Conservation (phyloP, 352 stramenopile genomes). For the Elongisporangium anandrum region DNA sequence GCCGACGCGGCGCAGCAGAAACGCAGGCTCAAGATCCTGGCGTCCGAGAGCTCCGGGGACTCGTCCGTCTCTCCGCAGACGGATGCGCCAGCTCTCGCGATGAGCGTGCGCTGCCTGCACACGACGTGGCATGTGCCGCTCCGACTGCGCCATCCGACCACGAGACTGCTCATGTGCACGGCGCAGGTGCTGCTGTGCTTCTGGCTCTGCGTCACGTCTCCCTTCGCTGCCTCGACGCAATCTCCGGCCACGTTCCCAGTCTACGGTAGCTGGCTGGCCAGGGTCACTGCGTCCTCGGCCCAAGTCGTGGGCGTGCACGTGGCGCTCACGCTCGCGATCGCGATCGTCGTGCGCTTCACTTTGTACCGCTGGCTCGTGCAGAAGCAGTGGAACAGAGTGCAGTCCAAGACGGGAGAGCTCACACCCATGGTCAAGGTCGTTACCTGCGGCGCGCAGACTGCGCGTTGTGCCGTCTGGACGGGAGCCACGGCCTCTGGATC, state of each 20-base stretch:
- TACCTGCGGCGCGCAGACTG: conserved; percentile 14
- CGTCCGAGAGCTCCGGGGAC: not conserved
- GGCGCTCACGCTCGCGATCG: conserved; percentile 7
- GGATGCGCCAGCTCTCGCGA: not conserved
- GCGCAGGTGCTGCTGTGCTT: conserved; percentile 30
- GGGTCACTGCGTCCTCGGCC: conserved; percentile 13
- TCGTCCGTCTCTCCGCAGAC: not conserved
- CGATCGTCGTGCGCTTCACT: conserved; percentile 34
- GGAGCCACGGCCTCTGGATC: conserved; percentile 25
- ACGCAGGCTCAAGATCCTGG: not conserved
- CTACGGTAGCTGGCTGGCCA: conserved; percentile 22
- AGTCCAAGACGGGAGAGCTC: conserved; percentile 3
- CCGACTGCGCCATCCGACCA: conserved; percentile 26
- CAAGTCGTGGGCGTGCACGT: conserved; percentile 33
- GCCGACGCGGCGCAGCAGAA: not conserved
- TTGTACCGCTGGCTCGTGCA: conserved; percentile 33
- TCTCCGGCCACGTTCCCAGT: conserved; percentile 32
- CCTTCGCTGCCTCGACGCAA: conserved; percentile 26
- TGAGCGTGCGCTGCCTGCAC: not conserved
- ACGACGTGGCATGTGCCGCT: not conserved
- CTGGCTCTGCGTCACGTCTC: conserved; percentile 32
- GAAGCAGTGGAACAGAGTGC: conserved; percentile 31
- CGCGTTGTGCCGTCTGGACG: not conserved
- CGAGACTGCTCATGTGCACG: conserved; percentile 29
- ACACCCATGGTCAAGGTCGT: conserved; percentile 15